These are phyloP conservation scores for Podospora bellae-mahoneyi DNA, from an alignment of 495 filamentous ascomycete genomes.

Conservation along the genomic window DNA sequence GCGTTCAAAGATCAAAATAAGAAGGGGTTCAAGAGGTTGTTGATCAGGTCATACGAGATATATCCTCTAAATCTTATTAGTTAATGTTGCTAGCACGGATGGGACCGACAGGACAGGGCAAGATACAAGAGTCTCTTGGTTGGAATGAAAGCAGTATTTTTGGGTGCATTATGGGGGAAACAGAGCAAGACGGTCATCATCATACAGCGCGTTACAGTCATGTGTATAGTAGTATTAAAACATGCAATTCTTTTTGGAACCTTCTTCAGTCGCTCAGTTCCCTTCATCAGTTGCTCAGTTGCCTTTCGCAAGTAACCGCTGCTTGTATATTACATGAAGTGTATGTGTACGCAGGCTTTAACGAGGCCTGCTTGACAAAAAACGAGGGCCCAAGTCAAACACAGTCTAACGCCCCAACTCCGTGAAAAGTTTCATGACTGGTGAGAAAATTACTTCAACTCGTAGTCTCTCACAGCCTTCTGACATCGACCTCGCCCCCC, in stretches of 20 bases:
- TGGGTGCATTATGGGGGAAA: background rate
- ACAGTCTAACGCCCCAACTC: background rate
- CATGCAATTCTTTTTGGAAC: background rate
- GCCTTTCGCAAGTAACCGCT: too few species aligned
- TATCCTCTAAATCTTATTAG: constrained; percentile 22
- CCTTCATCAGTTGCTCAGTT: too few species aligned
- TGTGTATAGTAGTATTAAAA: background rate
- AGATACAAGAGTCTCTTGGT: background rate
- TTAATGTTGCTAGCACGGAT: background rate
- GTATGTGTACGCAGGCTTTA: background rate
- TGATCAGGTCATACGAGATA: constrained; percentile 12
- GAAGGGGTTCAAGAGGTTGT: background rate
- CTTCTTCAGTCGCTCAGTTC: background rate
- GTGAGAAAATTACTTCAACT: background rate
- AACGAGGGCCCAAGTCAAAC: background rate
- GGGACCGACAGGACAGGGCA: background rate
- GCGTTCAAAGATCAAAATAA: background rate
- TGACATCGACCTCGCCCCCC: too few species aligned
- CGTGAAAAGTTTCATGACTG: background rate
- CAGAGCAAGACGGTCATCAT: background rate
- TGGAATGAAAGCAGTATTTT: background rate
- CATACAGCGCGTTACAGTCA: background rate
- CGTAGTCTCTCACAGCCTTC: too few species aligned
- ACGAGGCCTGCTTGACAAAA: background rate
- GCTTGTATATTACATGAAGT: background rate